Conservation (phyloP, 2,329 filamentous ascomycete species). For the Diaporthe capsici region DNA sequence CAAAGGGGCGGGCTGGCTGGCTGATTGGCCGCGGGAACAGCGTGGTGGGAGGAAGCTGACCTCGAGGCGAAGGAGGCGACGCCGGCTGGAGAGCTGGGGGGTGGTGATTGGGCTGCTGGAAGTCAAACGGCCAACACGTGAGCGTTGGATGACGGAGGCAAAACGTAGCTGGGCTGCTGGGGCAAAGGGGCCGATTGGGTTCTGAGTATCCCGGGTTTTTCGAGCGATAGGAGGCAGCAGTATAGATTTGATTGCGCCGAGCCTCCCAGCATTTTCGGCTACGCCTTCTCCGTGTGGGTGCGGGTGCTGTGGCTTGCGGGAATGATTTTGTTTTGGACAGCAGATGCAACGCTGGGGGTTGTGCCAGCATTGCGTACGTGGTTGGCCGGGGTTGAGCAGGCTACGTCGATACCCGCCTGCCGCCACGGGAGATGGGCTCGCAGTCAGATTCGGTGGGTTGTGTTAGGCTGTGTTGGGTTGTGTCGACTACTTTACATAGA, state of each 20-base stretch:
- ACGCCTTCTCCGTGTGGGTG: conserved; percentile 25
- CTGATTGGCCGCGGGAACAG: not conserved
- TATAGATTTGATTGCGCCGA: conserved; percentile 25
- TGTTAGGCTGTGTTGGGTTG: not conserved
- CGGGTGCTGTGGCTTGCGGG: conserved; percentile 3
- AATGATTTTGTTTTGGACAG: not conserved
- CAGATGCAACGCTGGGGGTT: not conserved
- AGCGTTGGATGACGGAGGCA: conserved; percentile 10
- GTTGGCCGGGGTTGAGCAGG: conserved; percentile 2
- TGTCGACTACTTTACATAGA: not conserved
- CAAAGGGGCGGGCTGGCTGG: not conserved
- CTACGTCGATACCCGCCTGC: not conserved
- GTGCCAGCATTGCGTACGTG: not conserved
- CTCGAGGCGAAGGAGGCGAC: conserved; percentile 18
- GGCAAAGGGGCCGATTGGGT: conserved; percentile 22
- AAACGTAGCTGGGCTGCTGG: not conserved
- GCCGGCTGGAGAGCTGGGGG: not conserved
- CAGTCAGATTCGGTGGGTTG: not conserved
- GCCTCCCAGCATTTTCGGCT: not conserved
- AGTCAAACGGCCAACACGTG: conserved; percentile 9
- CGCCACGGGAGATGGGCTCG: conserved; percentile 10
- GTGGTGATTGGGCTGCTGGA: not conserved
- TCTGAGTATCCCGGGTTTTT: not conserved
- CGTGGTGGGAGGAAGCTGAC: conserved; percentile 3
- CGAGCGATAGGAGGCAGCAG: conserved; percentile 16